Evolutionary conservation across 176 grass and related monocot species (phyloP).

Genomic region (Luzula sylvatica): DNA sequence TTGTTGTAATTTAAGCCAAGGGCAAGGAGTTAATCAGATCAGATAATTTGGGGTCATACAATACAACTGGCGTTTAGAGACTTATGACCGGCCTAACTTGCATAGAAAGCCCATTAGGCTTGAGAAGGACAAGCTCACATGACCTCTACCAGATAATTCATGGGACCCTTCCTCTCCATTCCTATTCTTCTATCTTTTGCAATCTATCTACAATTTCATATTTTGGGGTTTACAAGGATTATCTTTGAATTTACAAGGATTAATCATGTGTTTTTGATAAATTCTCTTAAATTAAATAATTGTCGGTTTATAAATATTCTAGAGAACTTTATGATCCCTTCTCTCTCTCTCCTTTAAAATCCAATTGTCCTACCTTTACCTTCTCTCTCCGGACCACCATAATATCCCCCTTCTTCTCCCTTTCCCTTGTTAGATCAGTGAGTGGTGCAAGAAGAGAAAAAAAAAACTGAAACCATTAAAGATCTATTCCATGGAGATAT

Average conservation of each 20-base stretch:
- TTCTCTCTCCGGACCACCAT: constrained; percentile 29
- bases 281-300: not conserved
- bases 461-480: constrained; percentile 3
- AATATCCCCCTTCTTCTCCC: constrained; percentile 4
- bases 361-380: constrained; percentile 23
- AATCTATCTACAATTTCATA: not conserved
- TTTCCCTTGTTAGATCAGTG: constrained; percentile 13
- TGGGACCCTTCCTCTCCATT: constrained; percentile 22
- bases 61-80: constrained; percentile 19
- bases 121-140: constrained; percentile 75
- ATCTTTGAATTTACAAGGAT: not conserved
- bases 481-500: not conserved
- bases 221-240: not conserved
- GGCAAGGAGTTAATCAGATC: not conserved
- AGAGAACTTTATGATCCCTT: too few species aligned
- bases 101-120: constrained; percentile 8
- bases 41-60: constrained; percentile 8
- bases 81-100: constrained; percentile 13
- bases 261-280: not conserved
- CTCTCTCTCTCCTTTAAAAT: constrained; percentile 13
- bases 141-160: constrained; percentile 45
- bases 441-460: constrained; percentile 14
- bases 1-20: too few species aligned
- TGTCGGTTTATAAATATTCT: too few species aligned
- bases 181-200: not conserved